Conservation (phyloP, 345 rosid species). For the Euphorbia pulcherrima region DNA sequence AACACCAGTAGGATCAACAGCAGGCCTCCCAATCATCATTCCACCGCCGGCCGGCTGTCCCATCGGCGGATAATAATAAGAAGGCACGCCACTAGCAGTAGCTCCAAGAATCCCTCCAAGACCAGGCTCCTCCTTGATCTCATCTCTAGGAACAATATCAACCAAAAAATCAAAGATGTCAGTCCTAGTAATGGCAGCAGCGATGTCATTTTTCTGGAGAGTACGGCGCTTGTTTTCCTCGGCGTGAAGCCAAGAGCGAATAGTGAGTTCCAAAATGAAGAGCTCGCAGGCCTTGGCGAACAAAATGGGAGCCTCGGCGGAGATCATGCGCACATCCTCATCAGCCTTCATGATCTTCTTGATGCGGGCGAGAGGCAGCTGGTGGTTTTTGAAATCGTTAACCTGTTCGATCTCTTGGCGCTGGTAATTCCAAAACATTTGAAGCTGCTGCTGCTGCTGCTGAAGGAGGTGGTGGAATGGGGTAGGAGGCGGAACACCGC, state of each 20-base stretch:
- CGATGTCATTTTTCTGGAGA: constrained; percentile 89
- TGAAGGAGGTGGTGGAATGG: constrained; percentile 78
- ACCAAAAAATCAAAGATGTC: constrained; percentile 89
- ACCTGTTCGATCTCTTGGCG: constrained; percentile 88
- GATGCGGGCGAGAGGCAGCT: constrained; percentile 88
- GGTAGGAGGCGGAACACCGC: constrained; percentile 30
- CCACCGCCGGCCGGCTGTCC: constrained; percentile 67
- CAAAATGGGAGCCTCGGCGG: constrained; percentile 90
- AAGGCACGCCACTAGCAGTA: constrained; percentile 75
- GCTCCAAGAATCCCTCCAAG: constrained; percentile 54
- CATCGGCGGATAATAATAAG: constrained; percentile 85
- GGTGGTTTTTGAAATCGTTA: constrained; percentile 94
- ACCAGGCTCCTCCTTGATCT: constrained; percentile 73
- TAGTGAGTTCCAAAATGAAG: constrained; percentile 86
- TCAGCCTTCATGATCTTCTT: constrained; percentile 99
- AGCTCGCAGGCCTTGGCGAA: constrained; percentile 96
- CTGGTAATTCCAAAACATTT: constrained; percentile 87
- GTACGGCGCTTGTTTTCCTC: constrained; percentile 92
- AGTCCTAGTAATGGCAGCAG: constrained; percentile 86
- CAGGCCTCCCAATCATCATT: constrained; percentile 91
- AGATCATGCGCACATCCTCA: constrained; percentile 97
- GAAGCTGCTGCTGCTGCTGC: constrained; percentile 89
- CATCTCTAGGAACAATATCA: constrained; percentile 86
- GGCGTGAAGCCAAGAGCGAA: constrained; percentile 96
- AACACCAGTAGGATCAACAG: constrained; percentile 67